Percentiles rank a stretch among this genome's conserved stretches.
phyloP scores from a whole-genome alignment of 139 green algal species.

The Chlorella sp. region DNA sequence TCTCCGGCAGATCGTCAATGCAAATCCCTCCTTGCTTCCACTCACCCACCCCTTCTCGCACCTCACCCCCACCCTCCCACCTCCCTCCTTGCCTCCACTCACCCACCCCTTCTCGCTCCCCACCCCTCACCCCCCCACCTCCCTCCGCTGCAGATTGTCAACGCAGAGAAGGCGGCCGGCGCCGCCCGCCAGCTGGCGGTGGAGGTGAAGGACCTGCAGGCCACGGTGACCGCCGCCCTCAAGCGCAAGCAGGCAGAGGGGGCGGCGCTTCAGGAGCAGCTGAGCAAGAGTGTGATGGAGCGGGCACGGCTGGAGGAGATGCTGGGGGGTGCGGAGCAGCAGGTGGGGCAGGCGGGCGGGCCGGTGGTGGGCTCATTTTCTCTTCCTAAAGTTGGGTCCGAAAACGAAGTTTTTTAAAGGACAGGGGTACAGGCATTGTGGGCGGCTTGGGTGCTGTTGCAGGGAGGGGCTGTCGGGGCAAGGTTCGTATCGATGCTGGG shows the following conservation, averaged over 20 bases:
- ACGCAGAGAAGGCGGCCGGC: neutral
- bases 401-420: too few relatives aligned
- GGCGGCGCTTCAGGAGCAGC: neutral
- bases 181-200: neutral
- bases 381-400: too few relatives aligned
- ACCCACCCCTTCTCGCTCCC: too few relatives aligned
- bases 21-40: neutral
- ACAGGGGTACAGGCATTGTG: too few relatives aligned
- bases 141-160: neutral
- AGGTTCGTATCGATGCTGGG: neutral
- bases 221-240: neutral
- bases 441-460: too few relatives aligned
- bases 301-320: neutral
- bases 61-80: too few relatives aligned
- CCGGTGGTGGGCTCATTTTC: too few relatives aligned
- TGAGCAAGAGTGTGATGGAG: neutral
- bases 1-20: too few relatives aligned
- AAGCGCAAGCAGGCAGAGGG: slow-evolving; percentile 15
- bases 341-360: too few relatives aligned
- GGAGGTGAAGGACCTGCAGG: neutral
- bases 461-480: too few relatives aligned
- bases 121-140: neutral
- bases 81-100: too few relatives aligned
- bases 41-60: too few relatives aligned
- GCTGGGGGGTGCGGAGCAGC: slow-evolving; percentile 11